Conservation (phyloP, 2,329 filamentous ascomycete species). For the Paramyrothecium sp. region DNA sequence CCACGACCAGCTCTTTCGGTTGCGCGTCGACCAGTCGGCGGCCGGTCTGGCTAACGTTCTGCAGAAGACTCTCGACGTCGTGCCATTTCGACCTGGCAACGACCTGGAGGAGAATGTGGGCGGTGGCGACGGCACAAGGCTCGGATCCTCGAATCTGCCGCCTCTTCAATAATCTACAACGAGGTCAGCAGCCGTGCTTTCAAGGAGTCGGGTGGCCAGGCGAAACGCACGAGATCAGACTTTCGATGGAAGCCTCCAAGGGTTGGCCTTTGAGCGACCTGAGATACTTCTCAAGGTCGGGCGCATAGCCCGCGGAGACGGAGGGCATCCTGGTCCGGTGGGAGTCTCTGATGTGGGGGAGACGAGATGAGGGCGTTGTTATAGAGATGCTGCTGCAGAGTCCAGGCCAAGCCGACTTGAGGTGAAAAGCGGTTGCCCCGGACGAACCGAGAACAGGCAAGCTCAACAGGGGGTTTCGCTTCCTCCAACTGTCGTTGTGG, state of each 20-base stretch:
- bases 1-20: slow-evolving; percentile 86
- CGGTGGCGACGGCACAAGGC: slow-evolving; percentile 87
- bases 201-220: slow-evolving; percentile 1
- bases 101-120: slow-evolving; percentile 82
- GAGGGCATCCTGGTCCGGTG: slow-evolving; percentile 30
- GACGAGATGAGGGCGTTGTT: not conserved
- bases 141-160: slow-evolving; percentile 86
- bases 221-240: slow-evolving; percentile 70
- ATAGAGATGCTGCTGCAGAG: not conserved
- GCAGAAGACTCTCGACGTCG: slow-evolving; percentile 75
- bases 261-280: slow-evolving; percentile 73
- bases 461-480: not conserved
- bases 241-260: slow-evolving; percentile 80
- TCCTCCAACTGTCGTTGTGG: not conserved
- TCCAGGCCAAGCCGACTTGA: slow-evolving; percentile 5
- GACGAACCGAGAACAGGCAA: slow-evolving; percentile 1
- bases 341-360: slow-evolving; percentile 6
- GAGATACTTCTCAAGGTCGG: slow-evolving; percentile 75
- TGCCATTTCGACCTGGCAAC: slow-evolving; percentile 78
- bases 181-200: slow-evolving; percentile 5
- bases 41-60: slow-evolving; percentile 77
- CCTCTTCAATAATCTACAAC: slow-evolving; percentile 75
- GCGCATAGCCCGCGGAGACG: slow-evolving; percentile 47
- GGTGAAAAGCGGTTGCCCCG: slow-evolving; percentile 4
- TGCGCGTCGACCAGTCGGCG: slow-evolving; percentile 77